A percentile compares a stretch with the other conserved stretches of the same genome.
phyloP scores from a whole-genome alignment of 371 early-diverging fungal species.

The Mucor mucedo region DNA sequence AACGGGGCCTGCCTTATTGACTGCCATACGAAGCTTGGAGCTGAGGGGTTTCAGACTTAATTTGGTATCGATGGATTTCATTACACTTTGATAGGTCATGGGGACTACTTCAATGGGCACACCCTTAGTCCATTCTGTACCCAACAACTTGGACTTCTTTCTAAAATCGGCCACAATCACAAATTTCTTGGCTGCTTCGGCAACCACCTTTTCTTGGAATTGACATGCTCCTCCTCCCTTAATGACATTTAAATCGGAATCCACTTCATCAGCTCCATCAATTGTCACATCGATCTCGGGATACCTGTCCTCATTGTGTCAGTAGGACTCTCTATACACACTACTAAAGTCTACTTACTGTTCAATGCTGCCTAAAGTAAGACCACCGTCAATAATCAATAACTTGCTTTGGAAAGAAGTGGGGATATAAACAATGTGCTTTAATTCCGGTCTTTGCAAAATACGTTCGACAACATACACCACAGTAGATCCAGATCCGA shows the following conservation, averaged over 20 bases:
- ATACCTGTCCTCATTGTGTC: slow-evolving; percentile 1
- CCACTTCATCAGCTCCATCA: slow-evolving; percentile 96
- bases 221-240: slow-evolving; percentile 96
- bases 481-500: slow-evolving; percentile 91
- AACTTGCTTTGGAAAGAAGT: slow-evolving; percentile 89
- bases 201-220: slow-evolving; percentile 92
- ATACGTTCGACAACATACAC: slow-evolving; percentile 86
- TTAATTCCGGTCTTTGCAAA: slow-evolving; percentile 65
- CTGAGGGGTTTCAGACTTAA: slow-evolving; percentile 40
- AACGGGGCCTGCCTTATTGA: slow-evolving; percentile 91
- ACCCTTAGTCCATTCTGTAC: slow-evolving; percentile 83
- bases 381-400: slow-evolving; percentile 75
- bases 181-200: slow-evolving; percentile 79
- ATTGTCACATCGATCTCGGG: slow-evolving; percentile 85
- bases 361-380: slow-evolving; percentile 69
- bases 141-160: slow-evolving; percentile 79
- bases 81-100: slow-evolving; percentile 60
- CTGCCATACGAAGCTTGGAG: slow-evolving; percentile 73
- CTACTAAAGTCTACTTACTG: slow-evolving; percentile 50
- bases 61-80: slow-evolving; percentile 23
- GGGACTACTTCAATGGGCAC: slow-evolving; percentile 92
- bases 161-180: slow-evolving; percentile 79
- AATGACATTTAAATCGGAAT: slow-evolving; percentile 79
- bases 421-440: slow-evolving; percentile 79
- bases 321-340: not conserved